phyloP scores from a whole-genome alignment of 495 filamentous ascomycete genomes.

The Amphirosellinia nigrospora region DNA sequence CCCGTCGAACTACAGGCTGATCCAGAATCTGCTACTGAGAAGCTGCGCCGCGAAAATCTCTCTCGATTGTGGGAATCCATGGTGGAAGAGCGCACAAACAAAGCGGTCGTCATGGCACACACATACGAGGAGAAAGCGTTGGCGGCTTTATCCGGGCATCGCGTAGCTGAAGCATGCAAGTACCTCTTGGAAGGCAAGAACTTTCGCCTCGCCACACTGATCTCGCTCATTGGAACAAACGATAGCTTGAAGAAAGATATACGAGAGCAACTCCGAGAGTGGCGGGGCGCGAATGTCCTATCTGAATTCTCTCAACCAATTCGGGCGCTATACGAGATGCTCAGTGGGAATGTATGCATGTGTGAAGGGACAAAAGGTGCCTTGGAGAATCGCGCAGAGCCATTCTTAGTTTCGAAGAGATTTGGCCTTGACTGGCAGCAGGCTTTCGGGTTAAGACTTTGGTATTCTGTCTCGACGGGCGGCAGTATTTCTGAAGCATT shows the following conservation, averaged over 20 bases:
- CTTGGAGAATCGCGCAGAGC: slow-evolving; percentile 74
- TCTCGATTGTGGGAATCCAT: slow-evolving; percentile 66
- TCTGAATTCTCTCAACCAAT: slow-evolving; percentile 87
- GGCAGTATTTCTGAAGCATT: slow-evolving; percentile 75
- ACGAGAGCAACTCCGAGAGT: slow-evolving; percentile 76
- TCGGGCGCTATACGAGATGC: slow-evolving; percentile 85
- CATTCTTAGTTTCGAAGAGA: slow-evolving; percentile 77
- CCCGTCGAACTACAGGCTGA: slow-evolving; percentile 55
- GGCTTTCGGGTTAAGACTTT: slow-evolving; percentile 87
- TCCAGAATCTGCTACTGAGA: slow-evolving; percentile 35
- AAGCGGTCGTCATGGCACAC: slow-evolving; percentile 55
- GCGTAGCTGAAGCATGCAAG: slow-evolving; percentile 80
- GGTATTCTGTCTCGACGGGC: slow-evolving; percentile 74
- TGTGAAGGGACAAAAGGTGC: slow-evolving; percentile 76
- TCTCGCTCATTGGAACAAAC: slow-evolving; percentile 79
- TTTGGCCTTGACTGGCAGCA: slow-evolving; percentile 93
- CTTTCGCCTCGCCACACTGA: slow-evolving; percentile 79
- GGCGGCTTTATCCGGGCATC: slow-evolving; percentile 75
- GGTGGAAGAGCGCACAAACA: slow-evolving; percentile 61
- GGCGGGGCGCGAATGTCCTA: slow-evolving; percentile 78
- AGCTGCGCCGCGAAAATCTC: slow-evolving; percentile 59
- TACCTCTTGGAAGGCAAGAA: slow-evolving; percentile 73
- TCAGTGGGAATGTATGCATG: slow-evolving; percentile 82
- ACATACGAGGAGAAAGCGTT: slow-evolving; percentile 83
- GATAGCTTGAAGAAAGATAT: slow-evolving; percentile 69